Percentiles rank a stretch among this genome's conserved stretches.
Conservation (phyloP, 805 yeast species). For the Wickerhamiella brachini region DNA sequence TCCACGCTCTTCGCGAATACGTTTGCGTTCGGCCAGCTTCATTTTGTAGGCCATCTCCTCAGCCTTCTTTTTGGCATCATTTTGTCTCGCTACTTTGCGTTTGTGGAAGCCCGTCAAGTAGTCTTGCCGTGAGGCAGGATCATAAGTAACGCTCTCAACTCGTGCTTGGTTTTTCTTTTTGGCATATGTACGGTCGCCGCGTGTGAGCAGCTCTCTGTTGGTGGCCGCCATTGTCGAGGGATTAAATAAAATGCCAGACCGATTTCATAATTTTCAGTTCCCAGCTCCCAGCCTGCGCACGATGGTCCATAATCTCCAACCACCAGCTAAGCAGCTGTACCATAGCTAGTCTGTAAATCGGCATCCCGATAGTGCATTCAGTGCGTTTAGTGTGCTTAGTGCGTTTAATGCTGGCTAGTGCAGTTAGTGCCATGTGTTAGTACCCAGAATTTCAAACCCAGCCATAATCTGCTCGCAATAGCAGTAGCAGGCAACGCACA, state of each 20-base stretch:
- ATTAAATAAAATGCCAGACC: neutral
- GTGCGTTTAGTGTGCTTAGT: no score
- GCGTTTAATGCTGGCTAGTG: no score
- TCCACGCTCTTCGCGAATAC: constrained; percentile 56
- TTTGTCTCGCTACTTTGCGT: constrained; percentile 77
- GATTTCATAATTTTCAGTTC: no score
- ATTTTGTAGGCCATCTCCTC: constrained; percentile 66
- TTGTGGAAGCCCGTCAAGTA: constrained; percentile 92
- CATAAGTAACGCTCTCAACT: constrained; percentile 76
- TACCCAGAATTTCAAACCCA: no score
- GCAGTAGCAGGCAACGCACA: no score
- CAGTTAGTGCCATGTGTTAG: no score
- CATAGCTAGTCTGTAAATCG: no score
- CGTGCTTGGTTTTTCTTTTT: constrained; percentile 45
- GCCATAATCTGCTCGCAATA: no score
- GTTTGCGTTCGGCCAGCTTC: constrained; percentile 61
- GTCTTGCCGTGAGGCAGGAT: constrained; percentile 50
- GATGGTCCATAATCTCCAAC: no score
- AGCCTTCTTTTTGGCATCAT: constrained; percentile 62
- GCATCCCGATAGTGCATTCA: no score
- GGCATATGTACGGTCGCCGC: constrained; percentile 64
- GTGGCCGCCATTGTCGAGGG: constrained; percentile 12
- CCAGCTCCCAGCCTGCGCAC: no score
- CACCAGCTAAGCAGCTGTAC: no score
- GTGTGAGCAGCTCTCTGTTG: constrained; percentile 78